A percentile compares a stretch with the other conserved stretches of the same genome.
Evolutionary conservation across 306 rosid genomes (phyloP).

Genomic region (Rosa multiflora): DNA sequence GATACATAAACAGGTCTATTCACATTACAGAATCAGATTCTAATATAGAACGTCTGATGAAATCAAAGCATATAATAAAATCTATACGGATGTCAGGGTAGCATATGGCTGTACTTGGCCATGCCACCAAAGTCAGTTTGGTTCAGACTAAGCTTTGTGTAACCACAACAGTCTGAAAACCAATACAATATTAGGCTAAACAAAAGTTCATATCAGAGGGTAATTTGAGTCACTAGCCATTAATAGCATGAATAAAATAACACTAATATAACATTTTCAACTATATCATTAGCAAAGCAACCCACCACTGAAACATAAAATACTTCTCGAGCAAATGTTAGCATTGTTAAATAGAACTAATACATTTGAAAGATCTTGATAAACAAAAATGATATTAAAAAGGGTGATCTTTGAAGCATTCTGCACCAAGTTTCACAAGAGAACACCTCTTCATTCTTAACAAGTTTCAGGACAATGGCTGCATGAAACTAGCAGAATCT

Average conservation of each 20-base stretch:
- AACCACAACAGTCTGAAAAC: background rate
- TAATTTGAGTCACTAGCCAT: background rate
- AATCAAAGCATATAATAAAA: background rate
- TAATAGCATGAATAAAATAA: background rate
- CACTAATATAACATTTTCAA: background rate
- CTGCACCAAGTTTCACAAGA: background rate
- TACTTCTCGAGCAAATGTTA: background rate
- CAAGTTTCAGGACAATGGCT: background rate
- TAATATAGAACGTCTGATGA: background rate
- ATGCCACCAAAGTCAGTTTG: background rate
- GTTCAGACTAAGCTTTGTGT: background rate
- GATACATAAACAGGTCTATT: background rate
- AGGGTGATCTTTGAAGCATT: background rate
- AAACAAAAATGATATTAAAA: background rate
- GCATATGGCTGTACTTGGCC: background rate
- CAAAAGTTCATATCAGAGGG: slow-evolving; percentile 27
- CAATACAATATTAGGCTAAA: background rate
- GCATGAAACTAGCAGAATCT: background rate
- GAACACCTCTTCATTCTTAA: background rate
- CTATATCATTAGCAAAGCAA: background rate
- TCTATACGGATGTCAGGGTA: background rate
- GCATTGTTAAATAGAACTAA: background rate
- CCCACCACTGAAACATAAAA: background rate
- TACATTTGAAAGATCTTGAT: background rate
- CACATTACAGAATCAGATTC: background rate